phyloP scores from a whole-genome alignment of 805 yeast genomes.

The Metschnikowia sp. region DNA sequence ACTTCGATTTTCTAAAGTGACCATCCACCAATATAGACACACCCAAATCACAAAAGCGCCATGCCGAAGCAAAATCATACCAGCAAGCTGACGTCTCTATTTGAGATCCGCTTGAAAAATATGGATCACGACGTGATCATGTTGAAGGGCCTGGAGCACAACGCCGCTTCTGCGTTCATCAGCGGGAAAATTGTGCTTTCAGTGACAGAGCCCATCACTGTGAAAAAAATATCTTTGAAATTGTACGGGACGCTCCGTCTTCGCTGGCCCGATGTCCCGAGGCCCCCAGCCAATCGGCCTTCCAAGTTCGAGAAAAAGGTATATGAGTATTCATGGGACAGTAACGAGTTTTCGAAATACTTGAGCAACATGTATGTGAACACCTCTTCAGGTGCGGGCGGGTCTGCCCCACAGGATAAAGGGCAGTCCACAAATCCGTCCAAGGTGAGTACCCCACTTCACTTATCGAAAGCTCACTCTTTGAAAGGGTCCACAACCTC shows the following conservation, averaged over 20 bases:
- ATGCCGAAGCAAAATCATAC: conserved; percentile 21
- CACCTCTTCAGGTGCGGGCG: conserved; percentile 1
- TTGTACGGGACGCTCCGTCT: conserved; percentile 65
- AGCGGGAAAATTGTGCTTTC: conserved; percentile 77
- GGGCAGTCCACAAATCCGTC: conserved; percentile 2
- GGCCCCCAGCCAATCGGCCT: conserved; percentile 42
- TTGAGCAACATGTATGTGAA: conserved; percentile 31
- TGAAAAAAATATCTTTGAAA: conserved; percentile 61
- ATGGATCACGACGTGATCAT: conserved; percentile 76
- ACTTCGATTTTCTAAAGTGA: background rate
- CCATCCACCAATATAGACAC: background rate
- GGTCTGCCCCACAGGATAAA: background rate
- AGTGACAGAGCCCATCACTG: conserved; percentile 67
- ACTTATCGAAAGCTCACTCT: conserved; percentile 19
- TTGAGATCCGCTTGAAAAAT: conserved; percentile 57
- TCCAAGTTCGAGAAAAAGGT: conserved; percentile 55
- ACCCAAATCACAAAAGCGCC: background rate
- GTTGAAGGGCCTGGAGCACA: conserved; percentile 71
- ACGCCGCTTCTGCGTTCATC: conserved; percentile 72
- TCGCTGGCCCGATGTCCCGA: conserved; percentile 53
- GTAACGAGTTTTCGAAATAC: conserved; percentile 50
- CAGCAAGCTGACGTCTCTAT: conserved; percentile 31
- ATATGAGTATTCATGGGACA: conserved; percentile 79
- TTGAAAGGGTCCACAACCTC: conserved; percentile 44
- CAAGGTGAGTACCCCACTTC: conserved; percentile 3